Evolutionary conservation across 108 stramenopile genomes (phyloP).

Genomic region (Fragilariopsis cylindrus): DNA sequence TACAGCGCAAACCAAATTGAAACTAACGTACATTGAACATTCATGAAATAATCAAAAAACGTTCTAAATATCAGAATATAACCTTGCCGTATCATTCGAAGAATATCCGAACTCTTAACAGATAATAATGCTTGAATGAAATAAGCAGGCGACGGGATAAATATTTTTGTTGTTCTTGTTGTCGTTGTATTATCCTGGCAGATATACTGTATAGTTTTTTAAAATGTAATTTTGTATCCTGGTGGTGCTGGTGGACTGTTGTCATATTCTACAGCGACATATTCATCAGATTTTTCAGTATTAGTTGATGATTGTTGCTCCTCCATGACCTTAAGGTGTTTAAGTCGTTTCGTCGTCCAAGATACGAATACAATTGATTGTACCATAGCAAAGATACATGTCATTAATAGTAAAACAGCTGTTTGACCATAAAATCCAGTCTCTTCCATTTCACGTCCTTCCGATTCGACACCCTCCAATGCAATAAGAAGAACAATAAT

Average conservation of each 20-base stretch:
- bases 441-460: slow-evolving; percentile 33
- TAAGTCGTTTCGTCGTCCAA: slow-evolving; percentile 17
- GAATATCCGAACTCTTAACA: no score
- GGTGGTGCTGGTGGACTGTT: neutral
- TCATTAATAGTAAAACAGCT: slow-evolving; percentile 26
- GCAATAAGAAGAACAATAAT: slow-evolving; percentile 18
- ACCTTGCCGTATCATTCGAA: no score
- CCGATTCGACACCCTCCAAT: slow-evolving; percentile 12
- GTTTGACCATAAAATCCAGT: slow-evolving; percentile 30
- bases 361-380: slow-evolving; percentile 19
- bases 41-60: no score
- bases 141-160: no score
- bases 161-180: no score
- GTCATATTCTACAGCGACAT: slow-evolving; percentile 5
- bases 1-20: no score
- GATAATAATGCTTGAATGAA: no score
- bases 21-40: no score
- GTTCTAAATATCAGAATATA: no score
- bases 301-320: neutral
- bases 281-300: slow-evolving; percentile 1
- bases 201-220: neutral
- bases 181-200: no score
- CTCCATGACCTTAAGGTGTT: neutral
- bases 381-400: slow-evolving; percentile 21
- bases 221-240: neutral